Evolutionary conservation across 139 green algal species (phyloP), one percentile per base, ranked within the genome.

Genomic region (Chlorella sorokiniana): DNA sequence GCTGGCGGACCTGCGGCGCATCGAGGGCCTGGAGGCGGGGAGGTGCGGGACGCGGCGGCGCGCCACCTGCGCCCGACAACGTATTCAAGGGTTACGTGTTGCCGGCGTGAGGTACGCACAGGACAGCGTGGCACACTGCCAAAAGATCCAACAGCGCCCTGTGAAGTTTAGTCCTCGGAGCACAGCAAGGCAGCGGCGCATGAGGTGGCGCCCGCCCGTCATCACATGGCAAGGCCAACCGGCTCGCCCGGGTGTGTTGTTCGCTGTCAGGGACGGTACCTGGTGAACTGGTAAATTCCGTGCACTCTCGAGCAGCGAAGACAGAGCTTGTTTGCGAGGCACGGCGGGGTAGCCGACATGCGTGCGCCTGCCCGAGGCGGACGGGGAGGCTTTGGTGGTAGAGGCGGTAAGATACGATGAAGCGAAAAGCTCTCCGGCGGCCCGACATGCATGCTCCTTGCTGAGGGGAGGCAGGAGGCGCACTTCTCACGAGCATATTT

Each of bases 61-160:
- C 64, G 65, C 14, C 63, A 69, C 38, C 87, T 90, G 45, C 67
- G 44, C 0, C 51, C 76, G 68, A 83, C 72, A 90, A 90, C 67
- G 45, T 56, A 37, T 90, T 85, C 86, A 81, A 54, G 23, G 86
- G 86, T 31, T 80, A 54, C 37, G 79, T 90, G 42, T 73, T 85
- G 52, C 59, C 83, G 16, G n/a, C 37, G 14, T 78, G 71, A 78
- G 9, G 62, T 7, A 31, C 1, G 9, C 11, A 11, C n/a, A n/a
- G n/a, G n/a, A n/a, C n/a, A n/a, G n/a, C n/a, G n/a, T n/a, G n/a
- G n/a, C n/a, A n/a, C n/a, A n/a, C n/a, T n/a, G n/a, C n/a, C n/a
- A n/a, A n/a, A n/a, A n/a, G n/a, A n/a, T n/a, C n/a, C n/a, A n/a
- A n/a, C n/a, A n/a, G n/a, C n/a, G n/a, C n/a, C n/a, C n/a, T n/a